A percentile compares a stretch with the other conserved stretches of the same genome.
These are phyloP conservation scores for Fonsecaea monophora DNA, from an alignment of 2,329 filamentous ascomycete species.

Conservation along the genomic window DNA sequence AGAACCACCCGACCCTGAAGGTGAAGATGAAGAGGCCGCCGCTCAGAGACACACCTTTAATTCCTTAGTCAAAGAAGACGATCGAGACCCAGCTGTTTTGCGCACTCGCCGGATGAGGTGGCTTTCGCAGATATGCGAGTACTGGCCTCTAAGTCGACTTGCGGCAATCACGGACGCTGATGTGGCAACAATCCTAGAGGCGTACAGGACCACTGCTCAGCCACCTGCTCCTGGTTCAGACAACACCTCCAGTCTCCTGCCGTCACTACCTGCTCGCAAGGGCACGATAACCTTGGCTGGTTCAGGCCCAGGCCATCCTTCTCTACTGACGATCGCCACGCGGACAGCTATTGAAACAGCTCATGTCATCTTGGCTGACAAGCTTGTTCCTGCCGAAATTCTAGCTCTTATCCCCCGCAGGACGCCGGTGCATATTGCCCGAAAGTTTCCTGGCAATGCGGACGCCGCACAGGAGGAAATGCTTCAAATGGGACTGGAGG, in stretches of 20 bases:
- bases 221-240: slow-evolving; percentile 39
- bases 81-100: slow-evolving; percentile 70
- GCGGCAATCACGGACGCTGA: slow-evolving; percentile 81
- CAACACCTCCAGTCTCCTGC: slow-evolving; percentile 40
- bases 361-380: slow-evolving; percentile 60
- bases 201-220: slow-evolving; percentile 61
- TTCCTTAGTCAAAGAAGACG: slow-evolving; percentile 71
- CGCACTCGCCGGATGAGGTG: slow-evolving; percentile 87
- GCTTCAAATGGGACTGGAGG: slow-evolving; percentile 75
- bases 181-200: slow-evolving; percentile 75
- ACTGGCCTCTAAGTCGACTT: slow-evolving; percentile 88
- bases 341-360: slow-evolving; percentile 57
- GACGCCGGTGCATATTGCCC: slow-evolving; percentile 87
- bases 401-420: slow-evolving; percentile 88
- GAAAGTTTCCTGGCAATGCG: slow-evolving; percentile 97
- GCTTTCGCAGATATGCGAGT: slow-evolving; percentile 96
- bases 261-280: slow-evolving; percentile 42
- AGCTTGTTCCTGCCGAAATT: slow-evolving; percentile 74
- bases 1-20: slow-evolving; percentile 53
- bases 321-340: slow-evolving; percentile 76
- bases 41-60: slow-evolving; percentile 85
- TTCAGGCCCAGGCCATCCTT: slow-evolving; percentile 89
- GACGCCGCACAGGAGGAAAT: slow-evolving; percentile 93
- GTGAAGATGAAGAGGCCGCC: slow-evolving; percentile 57
- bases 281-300: slow-evolving; percentile 88